Evolutionary conservation across 345 rosid species (phyloP).

Genomic region (Populus alba): DNA sequence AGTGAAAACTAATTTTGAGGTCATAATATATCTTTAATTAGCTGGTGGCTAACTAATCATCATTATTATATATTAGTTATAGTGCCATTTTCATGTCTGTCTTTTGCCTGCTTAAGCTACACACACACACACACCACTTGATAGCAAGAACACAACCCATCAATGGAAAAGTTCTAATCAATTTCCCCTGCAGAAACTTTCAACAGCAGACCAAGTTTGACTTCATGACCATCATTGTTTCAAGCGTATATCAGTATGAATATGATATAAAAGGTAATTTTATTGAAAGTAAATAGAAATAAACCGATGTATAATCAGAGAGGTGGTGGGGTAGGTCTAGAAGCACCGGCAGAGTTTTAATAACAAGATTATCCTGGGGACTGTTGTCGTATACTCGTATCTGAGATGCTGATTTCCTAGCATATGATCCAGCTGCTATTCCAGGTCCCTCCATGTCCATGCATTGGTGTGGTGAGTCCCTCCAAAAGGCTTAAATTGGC

Average conservation of each 20-base stretch:
- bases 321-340: constrained; percentile 15
- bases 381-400: constrained; percentile 1
- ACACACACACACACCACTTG: neutral
- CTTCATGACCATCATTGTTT: neutral
- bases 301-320: neutral
- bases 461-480: constrained; percentile 28
- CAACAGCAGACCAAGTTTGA: neutral
- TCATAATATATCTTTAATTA: constrained; percentile 2
- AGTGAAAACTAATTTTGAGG: constrained; percentile 25
- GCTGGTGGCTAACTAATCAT: constrained; percentile 9
- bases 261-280: neutral
- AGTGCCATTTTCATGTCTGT: constrained; percentile 18
- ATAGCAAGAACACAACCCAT: neutral
- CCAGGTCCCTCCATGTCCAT: constrained; percentile 29
- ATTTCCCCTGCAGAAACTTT: neutral
- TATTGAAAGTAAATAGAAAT: constrained; percentile 3
- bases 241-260: neutral
- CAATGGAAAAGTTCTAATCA: neutral
- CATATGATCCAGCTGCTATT: constrained; percentile 25
- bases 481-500: constrained; percentile 40
- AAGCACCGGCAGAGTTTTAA: constrained; percentile 23
- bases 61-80: constrained; percentile 16
- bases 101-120: constrained; percentile 20
- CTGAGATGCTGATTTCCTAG: constrained; percentile 22
- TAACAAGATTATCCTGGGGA: constrained; percentile 23